A percentile compares a stretch with the other conserved stretches of the same genome.
phyloP scores from a whole-genome alignment of 129 eudicot genomes.

The Chrysanthemum makinoi region DNA sequence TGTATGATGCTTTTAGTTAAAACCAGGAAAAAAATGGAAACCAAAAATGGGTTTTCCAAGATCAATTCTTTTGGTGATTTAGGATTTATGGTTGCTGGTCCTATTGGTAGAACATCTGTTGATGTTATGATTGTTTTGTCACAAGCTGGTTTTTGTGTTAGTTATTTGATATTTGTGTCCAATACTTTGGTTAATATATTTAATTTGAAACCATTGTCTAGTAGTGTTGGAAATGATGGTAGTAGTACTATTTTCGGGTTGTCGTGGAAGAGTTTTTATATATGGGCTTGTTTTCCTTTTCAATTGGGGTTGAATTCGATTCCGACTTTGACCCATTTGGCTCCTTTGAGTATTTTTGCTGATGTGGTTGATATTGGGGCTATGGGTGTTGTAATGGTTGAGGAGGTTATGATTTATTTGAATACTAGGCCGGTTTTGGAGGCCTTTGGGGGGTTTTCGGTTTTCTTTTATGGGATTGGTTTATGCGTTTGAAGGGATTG shows the following conservation, averaged over 20 bases:
- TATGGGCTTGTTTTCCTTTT: slow-evolving; percentile 84
- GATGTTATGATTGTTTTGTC: slow-evolving; percentile 84
- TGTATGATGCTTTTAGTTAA: slow-evolving; percentile 65
- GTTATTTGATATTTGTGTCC: slow-evolving; percentile 73
- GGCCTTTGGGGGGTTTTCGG: slow-evolving; percentile 59
- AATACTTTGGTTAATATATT: slow-evolving; percentile 62
- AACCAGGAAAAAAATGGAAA: slow-evolving; percentile 57
- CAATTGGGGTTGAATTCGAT: slow-evolving; percentile 80
- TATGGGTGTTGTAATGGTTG: slow-evolving; percentile 86
- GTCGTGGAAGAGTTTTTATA: slow-evolving; percentile 48
- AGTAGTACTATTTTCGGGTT: slow-evolving; percentile 35
- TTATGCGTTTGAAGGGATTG: slow-evolving; percentile 88
- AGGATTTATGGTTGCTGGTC: slow-evolving; percentile 78
- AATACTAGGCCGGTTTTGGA: slow-evolving; percentile 42
- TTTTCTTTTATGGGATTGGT: slow-evolving; percentile 76
- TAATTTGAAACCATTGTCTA: slow-evolving; percentile 8
- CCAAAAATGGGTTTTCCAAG: slow-evolving; percentile 32
- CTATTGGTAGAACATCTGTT: slow-evolving; percentile 63
- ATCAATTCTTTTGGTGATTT: slow-evolving; percentile 86
- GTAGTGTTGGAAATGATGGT: background rate
- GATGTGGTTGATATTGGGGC: slow-evolving; percentile 81
- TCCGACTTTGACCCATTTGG: slow-evolving; percentile 80
- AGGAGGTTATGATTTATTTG: slow-evolving; percentile 51
- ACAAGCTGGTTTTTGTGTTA: slow-evolving; percentile 90
- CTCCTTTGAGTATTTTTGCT: slow-evolving; percentile 89